These are phyloP conservation scores for Carnegiea gigantea DNA, from an alignment of 179 eudicot species.

Conservation along the genomic window DNA sequence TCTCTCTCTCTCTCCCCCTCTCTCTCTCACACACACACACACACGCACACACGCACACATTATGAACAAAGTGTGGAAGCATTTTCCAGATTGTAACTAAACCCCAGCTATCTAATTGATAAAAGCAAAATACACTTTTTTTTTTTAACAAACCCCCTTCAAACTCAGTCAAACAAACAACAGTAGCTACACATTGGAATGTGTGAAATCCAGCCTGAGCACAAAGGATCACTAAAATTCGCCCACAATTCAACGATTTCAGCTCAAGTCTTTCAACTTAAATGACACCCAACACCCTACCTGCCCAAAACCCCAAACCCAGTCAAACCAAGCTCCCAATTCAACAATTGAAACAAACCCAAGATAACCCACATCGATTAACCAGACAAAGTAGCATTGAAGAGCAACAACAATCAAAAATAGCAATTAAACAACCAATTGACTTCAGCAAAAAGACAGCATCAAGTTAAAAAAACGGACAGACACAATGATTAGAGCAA, in stretches of 20 bases:
- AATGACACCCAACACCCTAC: slow-evolving; percentile 1
- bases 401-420: not conserved
- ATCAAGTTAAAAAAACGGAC: not conserved
- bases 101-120: not conserved
- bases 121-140: not conserved
- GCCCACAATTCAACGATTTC: slow-evolving; percentile 14
- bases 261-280: slow-evolving; percentile 18
- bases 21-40: not conserved
- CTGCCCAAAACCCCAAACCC: slow-evolving; percentile 12
- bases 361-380: not conserved
- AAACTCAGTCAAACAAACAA: slow-evolving; percentile 11
- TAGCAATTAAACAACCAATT: slow-evolving; percentile 12
- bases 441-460: slow-evolving; percentile 2
- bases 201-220: not conserved
- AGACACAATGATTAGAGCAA: slow-evolving; percentile 3
- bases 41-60: not conserved
- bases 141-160: not conserved
- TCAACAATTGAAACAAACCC: slow-evolving; percentile 7
- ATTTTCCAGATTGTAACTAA: slow-evolving; percentile 12
- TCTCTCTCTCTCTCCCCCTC: not conserved
- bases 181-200: not conserved
- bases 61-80: too few relatives aligned
- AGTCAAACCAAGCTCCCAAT: slow-evolving; percentile 14
- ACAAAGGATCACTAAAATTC: slow-evolving; percentile 2
- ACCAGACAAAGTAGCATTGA: slow-evolving; percentile 12